Conservation (phyloP, 2,329 filamentous ascomycete species). For the Aspergillus sp. region DNA sequence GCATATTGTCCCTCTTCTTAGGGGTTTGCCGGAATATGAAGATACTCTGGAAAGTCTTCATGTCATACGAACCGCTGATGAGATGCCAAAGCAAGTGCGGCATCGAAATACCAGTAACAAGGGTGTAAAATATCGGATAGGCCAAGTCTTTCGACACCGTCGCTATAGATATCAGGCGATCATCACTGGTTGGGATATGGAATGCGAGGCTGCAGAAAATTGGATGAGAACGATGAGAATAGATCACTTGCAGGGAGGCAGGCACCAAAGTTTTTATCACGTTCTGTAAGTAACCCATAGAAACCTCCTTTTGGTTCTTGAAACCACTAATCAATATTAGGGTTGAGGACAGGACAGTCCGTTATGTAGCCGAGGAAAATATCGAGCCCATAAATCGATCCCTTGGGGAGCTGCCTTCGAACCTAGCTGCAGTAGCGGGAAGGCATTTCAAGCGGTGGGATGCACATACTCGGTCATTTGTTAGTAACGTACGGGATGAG, state of each 20-base stretch:
- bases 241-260: conserved; percentile 52
- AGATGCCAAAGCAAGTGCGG: conserved; percentile 46
- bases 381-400: conserved; percentile 55
- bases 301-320: conserved; percentile 8
- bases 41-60: conserved; percentile 49
- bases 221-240: conserved; percentile 61
- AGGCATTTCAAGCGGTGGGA: conserved; percentile 88
- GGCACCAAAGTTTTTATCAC: conserved; percentile 72
- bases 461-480: conserved; percentile 56
- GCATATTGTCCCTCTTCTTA: conserved; percentile 59
- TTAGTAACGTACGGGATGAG: conserved; percentile 75
- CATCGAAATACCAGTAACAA: conserved; percentile 26
- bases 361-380: conserved; percentile 76
- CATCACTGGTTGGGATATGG: conserved; percentile 77
- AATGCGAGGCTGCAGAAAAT: conserved; percentile 52
- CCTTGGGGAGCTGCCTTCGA: conserved; percentile 44
- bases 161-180: conserved; percentile 74
- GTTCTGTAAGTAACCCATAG: conserved; percentile 61
- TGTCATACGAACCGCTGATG: conserved; percentile 51
- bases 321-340: conserved; percentile 33
- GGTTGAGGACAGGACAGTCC: conserved; percentile 59
- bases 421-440: conserved; percentile 63
- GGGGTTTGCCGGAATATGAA: conserved; percentile 46
- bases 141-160: conserved; percentile 76
- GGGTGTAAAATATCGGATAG: conserved; percentile 62